Conservation (phyloP, 139 green algal species). For the Tetraselmis striata region DNA sequence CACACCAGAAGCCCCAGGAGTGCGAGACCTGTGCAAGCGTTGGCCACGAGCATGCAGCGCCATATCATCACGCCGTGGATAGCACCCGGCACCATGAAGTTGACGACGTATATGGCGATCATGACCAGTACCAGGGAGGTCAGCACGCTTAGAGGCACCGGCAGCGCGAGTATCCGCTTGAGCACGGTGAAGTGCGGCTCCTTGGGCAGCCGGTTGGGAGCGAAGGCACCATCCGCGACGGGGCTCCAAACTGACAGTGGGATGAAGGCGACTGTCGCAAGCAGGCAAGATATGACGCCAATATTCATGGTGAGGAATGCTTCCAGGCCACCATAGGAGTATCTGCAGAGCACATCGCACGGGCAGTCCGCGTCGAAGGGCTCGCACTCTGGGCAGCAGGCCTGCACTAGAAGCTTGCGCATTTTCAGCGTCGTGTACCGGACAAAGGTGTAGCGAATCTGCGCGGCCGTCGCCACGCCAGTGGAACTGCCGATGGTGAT, state of each 20-base stretch:
- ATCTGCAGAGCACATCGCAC: background rate
- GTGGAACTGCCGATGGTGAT: background rate
- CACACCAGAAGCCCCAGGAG: background rate
- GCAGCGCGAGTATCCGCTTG: background rate
- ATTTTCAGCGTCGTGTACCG: too few relatives aligned
- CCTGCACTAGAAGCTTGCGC: too few relatives aligned
- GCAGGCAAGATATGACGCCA: background rate
- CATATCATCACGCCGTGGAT: background rate
- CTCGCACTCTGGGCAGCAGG: background rate
- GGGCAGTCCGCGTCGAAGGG: background rate
- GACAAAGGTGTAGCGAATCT: background rate
- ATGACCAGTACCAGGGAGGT: background rate
- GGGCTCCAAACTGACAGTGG: background rate
- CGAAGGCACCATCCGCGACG: background rate
- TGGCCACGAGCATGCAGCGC: background rate
- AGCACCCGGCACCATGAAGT: background rate
- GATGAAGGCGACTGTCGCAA: background rate
- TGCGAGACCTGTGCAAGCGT: background rate
- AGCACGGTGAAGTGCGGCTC: background rate
- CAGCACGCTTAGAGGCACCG: background rate
- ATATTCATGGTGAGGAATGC: background rate
- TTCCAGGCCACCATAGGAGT: background rate
- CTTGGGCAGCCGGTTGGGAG: too few relatives aligned
- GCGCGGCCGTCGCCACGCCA: background rate
- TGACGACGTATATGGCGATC: background rate